phyloP scores from a whole-genome alignment of 768 basidiomycete genomes.

The Suillus cothurnatus region DNA sequence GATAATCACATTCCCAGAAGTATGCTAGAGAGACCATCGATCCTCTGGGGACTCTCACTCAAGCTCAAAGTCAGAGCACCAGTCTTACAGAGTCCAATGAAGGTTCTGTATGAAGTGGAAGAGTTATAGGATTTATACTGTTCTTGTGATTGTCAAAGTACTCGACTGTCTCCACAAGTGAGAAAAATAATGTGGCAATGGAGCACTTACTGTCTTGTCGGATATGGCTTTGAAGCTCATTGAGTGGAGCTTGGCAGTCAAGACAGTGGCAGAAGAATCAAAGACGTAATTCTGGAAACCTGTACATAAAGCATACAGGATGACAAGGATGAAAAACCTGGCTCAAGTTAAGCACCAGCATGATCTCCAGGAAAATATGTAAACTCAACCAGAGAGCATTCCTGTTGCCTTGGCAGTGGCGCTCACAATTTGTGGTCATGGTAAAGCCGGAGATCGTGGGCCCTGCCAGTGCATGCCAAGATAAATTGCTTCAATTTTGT shows the following conservation, averaged over 20 bases:
- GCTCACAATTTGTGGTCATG: background rate
- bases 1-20: slow-evolving; percentile 73
- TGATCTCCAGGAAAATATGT: slow-evolving; percentile 28
- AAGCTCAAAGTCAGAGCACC: slow-evolving; percentile 79
- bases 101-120: background rate
- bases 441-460: slow-evolving; percentile 15
- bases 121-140: slow-evolving; percentile 3
- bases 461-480: background rate
- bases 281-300: slow-evolving; percentile 40
- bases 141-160: slow-evolving; percentile 45
- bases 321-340: slow-evolving; percentile 38
- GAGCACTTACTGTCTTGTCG: slow-evolving; percentile 44
- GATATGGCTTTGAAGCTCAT: slow-evolving; percentile 42
- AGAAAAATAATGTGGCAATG: too few species aligned
- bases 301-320: slow-evolving; percentile 38
- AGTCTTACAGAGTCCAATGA: slow-evolving; percentile 43
- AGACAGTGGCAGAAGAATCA: slow-evolving; percentile 35
- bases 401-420: background rate
- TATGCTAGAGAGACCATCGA: slow-evolving; percentile 83
- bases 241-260: slow-evolving; percentile 41
- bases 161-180: too few species aligned
- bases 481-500: background rate
- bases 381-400: slow-evolving; percentile 17
- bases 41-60: slow-evolving; percentile 86
- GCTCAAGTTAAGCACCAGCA: slow-evolving; percentile 29